Conservation (phyloP, 2,329 filamentous ascomycete species). For the Metarhizium anisopliae region DNA sequence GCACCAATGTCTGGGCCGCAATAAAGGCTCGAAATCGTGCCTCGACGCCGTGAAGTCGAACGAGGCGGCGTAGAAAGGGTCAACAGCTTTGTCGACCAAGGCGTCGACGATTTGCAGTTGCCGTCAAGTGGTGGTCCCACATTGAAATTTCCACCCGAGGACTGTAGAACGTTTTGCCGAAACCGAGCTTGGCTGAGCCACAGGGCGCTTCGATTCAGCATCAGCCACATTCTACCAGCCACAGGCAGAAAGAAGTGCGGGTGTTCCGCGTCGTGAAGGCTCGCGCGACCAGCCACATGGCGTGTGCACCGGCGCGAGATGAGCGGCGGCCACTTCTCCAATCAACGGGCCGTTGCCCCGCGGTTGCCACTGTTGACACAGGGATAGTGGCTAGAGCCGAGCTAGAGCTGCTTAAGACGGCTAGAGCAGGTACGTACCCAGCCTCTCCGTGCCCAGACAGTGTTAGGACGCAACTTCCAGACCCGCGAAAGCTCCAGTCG, state of each 20-base stretch:
- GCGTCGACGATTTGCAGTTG: not conserved
- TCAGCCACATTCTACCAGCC: constrained; percentile 6
- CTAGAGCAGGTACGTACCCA: constrained; percentile 12
- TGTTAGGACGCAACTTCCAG: too few relatives aligned
- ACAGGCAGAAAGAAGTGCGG: not conserved
- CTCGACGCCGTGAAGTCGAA: not conserved
- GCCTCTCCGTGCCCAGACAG: not conserved
- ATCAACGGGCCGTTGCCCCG: constrained; percentile 43
- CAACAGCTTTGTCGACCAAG: not conserved
- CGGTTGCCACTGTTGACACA: constrained; percentile 45
- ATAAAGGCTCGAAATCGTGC: not conserved
- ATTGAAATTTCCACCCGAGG: constrained; percentile 17
- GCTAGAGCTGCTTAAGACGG: not conserved
- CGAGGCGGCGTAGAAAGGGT: not conserved
- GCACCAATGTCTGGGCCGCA: not conserved
- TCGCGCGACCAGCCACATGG: constrained; percentile 20
- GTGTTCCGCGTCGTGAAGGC: constrained; percentile 2
- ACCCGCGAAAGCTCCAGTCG: constrained; percentile 9
- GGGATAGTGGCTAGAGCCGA: constrained; percentile 7
- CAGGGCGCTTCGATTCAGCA: constrained; percentile 2
- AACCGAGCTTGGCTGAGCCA: constrained; percentile 9
- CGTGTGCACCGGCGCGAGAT: constrained; percentile 11
- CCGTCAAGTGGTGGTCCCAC: not conserved
- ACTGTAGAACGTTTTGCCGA: constrained; percentile 17
- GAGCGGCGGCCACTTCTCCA: constrained; percentile 23